Conservation (phyloP, 345 rosid genomes). For the Angophora floribunda region DNA sequence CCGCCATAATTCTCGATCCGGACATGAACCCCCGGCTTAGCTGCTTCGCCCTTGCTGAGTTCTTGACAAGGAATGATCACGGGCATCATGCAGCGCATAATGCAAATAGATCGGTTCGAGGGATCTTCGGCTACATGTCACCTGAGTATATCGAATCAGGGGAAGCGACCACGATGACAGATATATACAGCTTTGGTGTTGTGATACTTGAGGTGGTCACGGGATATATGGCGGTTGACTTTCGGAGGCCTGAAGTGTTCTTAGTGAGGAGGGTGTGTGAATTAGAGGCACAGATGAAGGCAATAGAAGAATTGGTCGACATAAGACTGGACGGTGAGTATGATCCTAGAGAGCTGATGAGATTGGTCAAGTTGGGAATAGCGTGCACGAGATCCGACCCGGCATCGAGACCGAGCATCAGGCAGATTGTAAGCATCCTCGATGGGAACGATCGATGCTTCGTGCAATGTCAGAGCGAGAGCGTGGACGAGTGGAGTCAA, state of each 20-base stretch:
- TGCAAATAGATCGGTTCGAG: conserved; percentile 55
- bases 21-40: conserved; percentile 86
- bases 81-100: conserved; percentile 46
- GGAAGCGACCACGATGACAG: conserved; percentile 75
- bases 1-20: conserved; percentile 60
- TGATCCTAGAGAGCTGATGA: conserved; percentile 35
- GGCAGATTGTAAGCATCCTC: conserved; percentile 77
- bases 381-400: conserved; percentile 81
- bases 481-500: conserved; percentile 50
- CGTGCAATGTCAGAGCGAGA: conserved; percentile 32
- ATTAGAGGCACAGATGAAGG: conserved; percentile 34
- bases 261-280: conserved; percentile 47
- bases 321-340: conserved; percentile 34
- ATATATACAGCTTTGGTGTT: conserved; percentile 87
- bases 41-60: conserved; percentile 88
- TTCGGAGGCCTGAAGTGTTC: conserved; percentile 64
- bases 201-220: conserved; percentile 81
- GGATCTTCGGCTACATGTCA: conserved; percentile 92
- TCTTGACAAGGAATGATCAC: conserved; percentile 67
- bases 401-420: conserved; percentile 57
- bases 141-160: conserved; percentile 90
- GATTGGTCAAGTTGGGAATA: conserved; percentile 55
- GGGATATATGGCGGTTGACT: conserved; percentile 86
- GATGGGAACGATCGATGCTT: conserved; percentile 62
- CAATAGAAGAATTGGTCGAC: conserved; percentile 53